These are phyloP conservation scores for Musa troglodytarum DNA, from an alignment of 176 grass and related monocot genomes.

Conservation along the genomic window DNA sequence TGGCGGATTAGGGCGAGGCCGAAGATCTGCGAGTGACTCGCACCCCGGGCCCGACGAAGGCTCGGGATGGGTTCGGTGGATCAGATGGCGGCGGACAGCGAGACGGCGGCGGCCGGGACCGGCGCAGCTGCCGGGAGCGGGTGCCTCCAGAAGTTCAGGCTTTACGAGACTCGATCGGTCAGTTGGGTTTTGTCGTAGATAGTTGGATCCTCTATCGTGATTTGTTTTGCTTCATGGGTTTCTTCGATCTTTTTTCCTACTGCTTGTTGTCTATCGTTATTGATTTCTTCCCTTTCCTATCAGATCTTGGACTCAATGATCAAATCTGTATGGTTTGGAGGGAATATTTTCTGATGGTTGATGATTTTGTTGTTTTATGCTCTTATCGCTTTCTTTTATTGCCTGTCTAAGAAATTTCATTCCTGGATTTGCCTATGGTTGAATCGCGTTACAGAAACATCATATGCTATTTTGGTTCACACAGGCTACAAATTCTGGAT, in stretches of 20 bases:
- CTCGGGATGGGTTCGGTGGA: not conserved
- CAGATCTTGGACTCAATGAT: conserved; percentile 12
- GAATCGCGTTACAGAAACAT: too few relatives aligned
- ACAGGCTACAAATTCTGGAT: not conserved
- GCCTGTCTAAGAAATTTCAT: too few relatives aligned
- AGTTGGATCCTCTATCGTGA: not conserved
- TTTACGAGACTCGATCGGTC: conserved; percentile 95
- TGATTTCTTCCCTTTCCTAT: not conserved
- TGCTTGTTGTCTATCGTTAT: not conserved
- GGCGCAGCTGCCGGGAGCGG: conserved; percentile 8
- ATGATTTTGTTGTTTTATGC: not conserved
- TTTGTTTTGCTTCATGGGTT: not conserved
- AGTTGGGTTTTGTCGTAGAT: conserved; percentile 16
- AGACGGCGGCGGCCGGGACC: not conserved
- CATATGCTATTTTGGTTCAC: not conserved
- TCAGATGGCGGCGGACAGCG: conserved; percentile 15
- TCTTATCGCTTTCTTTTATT: too few relatives aligned
- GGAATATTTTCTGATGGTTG: not conserved
- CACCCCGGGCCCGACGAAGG: not conserved
- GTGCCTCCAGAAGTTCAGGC: conserved; percentile 82
- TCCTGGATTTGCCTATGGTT: too few relatives aligned
- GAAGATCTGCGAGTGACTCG: not conserved
- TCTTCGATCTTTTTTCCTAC: not conserved
- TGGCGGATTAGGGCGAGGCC: not conserved
- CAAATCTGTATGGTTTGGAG: conserved; percentile 3